Evolutionary conservation across 2,329 filamentous ascomycete genomes (phyloP).

Genomic region (Endocalyx cinctus): DNA sequence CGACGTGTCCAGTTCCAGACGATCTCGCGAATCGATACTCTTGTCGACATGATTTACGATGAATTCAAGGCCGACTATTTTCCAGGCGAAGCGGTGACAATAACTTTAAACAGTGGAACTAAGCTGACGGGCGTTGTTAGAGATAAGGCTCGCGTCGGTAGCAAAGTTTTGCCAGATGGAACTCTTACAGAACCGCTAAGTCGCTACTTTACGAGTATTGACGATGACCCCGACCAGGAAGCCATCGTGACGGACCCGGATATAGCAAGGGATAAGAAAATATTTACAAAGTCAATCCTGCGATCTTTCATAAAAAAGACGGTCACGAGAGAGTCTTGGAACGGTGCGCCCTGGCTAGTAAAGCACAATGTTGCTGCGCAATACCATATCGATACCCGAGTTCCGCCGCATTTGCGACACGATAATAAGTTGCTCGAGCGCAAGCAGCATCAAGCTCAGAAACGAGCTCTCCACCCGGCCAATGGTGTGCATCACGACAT

Average conservation of each 20-base stretch:
- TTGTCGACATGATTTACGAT: constrained; percentile 64
- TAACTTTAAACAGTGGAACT: constrained; percentile 65
- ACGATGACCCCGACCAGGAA: constrained; percentile 64
- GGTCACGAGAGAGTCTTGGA: constrained; percentile 87
- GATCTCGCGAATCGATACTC: constrained; percentile 80
- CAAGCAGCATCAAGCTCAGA: constrained; percentile 65
- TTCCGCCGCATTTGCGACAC: constrained; percentile 77
- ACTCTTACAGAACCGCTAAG: constrained; percentile 66
- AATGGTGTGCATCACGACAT: constrained; percentile 34
- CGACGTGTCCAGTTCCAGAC: constrained; percentile 89
- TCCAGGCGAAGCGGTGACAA: constrained; percentile 78
- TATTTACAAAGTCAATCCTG: constrained; percentile 91
- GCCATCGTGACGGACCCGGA: constrained; percentile 76
- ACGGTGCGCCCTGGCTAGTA: constrained; percentile 93
- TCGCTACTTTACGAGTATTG: constrained; percentile 74
- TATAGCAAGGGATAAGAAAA: constrained; percentile 79
- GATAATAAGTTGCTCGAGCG: constrained; percentile 75
- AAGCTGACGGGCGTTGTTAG: constrained; percentile 70
- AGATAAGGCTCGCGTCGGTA: constrained; percentile 77
- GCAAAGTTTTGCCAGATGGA: constrained; percentile 61
- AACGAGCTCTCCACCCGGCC: constrained; percentile 47
- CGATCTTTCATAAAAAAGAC: constrained; percentile 94
- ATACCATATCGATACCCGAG: constrained; percentile 82
- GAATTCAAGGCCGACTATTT: constrained; percentile 89
- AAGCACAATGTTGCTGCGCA: constrained; percentile 78